Conservation (phyloP, 2,329 filamentous ascomycete genomes). For the Mariannaea elegans region DNA sequence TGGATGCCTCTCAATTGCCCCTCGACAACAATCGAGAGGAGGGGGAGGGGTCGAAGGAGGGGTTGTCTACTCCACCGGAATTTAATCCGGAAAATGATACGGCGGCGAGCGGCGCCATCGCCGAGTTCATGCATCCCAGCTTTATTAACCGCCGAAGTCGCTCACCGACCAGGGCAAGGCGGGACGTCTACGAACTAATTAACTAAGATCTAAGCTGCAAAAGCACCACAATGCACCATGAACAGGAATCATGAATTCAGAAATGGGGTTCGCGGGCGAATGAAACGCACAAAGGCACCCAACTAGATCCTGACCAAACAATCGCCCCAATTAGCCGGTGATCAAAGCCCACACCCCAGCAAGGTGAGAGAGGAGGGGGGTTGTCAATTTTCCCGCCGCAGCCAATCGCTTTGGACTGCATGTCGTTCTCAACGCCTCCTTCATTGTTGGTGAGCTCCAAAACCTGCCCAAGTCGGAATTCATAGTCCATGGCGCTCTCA, state of each 20-base stretch:
- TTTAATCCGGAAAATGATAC: slow-evolving; percentile 34
- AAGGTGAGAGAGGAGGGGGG: slow-evolving; percentile 19
- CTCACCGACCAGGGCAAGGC: slow-evolving; percentile 30
- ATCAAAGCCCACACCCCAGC: slow-evolving; percentile 27
- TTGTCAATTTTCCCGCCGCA: slow-evolving; percentile 22
- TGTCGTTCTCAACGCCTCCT: slow-evolving; percentile 17
- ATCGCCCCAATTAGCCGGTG: slow-evolving; percentile 22
- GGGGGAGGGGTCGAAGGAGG: slow-evolving; percentile 11
- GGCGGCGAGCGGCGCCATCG: slow-evolving; percentile 32
- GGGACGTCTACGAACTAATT: slow-evolving; percentile 15
- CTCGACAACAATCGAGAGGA: not conserved
- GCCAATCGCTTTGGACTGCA: slow-evolving; percentile 24
- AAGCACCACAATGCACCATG: not conserved
- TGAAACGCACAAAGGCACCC: not conserved
- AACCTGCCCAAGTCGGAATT: slow-evolving; percentile 27
- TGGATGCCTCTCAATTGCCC: not conserved
- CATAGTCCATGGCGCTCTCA: slow-evolving; percentile 15
- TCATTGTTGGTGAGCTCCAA: slow-evolving; percentile 26
- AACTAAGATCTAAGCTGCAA: slow-evolving; percentile 11
- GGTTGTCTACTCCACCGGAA: slow-evolving; percentile 31
- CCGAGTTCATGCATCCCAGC: slow-evolving; percentile 35
- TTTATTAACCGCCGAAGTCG: slow-evolving; percentile 38
- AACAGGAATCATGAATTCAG: not conserved
- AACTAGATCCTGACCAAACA: not conserved
- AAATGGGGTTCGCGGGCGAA: not conserved